Percentiles rank a stretch among this genome's conserved stretches.
Evolutionary conservation across 2,329 filamentous ascomycete species (phyloP).

Genomic region (Stenocarpella maydis): DNA sequence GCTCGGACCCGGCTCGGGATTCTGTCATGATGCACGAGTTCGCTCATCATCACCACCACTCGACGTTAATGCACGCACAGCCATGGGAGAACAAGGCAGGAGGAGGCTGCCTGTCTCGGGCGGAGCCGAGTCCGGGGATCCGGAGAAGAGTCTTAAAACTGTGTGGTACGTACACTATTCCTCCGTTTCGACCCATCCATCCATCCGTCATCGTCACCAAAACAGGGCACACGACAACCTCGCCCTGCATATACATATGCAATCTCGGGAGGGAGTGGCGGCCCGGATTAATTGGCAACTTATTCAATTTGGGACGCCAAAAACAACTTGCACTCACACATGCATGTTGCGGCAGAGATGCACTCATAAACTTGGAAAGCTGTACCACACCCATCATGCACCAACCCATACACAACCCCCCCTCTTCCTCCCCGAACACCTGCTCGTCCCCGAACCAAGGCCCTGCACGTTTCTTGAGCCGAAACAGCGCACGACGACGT

Average conservation of each 20-base stretch:
- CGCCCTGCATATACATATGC: background rate
- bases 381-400: background rate
- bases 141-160: too few species aligned
- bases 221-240: constrained; percentile 18
- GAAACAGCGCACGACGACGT: constrained; percentile 10
- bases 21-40: background rate
- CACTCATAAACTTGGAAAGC: constrained; percentile 7
- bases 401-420: too few species aligned
- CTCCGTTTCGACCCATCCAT: background rate
- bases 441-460: background rate
- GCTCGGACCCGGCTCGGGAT: background rate
- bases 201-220: background rate
- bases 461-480: constrained; percentile 10
- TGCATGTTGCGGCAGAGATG: background rate
- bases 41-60: background rate
- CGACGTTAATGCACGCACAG: background rate
- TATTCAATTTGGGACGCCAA: background rate
- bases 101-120: background rate
- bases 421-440: background rate
- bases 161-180: background rate
- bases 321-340: background rate
- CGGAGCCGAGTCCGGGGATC: background rate
- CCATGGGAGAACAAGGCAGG: background rate
- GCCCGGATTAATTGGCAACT: background rate
- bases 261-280: constrained; percentile 9